Percentiles rank a stretch among this genome's conserved stretches.
Evolutionary conservation across 768 basidiomycete species (phyloP).

Genomic region (Pisolithus tinctorius): DNA sequence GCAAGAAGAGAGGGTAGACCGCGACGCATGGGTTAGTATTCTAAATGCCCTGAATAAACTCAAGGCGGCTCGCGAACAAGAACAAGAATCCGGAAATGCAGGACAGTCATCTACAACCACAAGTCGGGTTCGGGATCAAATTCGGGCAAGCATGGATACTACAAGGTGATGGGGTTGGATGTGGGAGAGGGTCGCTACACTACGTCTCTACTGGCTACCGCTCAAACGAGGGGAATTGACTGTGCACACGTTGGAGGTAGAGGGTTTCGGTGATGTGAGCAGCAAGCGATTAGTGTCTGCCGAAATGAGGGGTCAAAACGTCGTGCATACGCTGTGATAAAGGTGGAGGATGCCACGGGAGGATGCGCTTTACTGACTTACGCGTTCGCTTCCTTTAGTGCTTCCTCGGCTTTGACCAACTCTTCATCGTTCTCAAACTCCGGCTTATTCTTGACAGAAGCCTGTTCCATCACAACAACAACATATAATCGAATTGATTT

Average conservation of each 20-base stretch:
- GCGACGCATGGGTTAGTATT: constrained; percentile 74
- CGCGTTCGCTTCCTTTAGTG: constrained; percentile 44
- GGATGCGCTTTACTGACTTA: constrained; percentile 22
- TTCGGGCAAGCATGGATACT: constrained; percentile 8
- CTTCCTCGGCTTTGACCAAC: constrained; percentile 52
- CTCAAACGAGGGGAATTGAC: constrained; percentile 13
- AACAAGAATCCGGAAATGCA: constrained; percentile 2
- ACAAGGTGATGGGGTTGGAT: not conserved
- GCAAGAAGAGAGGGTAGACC: constrained; percentile 70
- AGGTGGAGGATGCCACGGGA: constrained; percentile 4
- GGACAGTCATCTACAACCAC: constrained; percentile 6
- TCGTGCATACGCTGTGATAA: constrained; percentile 15
- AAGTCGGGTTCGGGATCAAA: constrained; percentile 9
- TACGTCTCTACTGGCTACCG: not conserved
- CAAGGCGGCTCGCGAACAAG: constrained; percentile 39
- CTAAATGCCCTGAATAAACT: constrained; percentile 60
- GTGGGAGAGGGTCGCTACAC: not conserved
- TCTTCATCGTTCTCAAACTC: constrained; percentile 30
- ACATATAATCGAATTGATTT: not conserved
- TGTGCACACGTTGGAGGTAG: constrained; percentile 8
- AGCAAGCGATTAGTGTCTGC: not conserved
- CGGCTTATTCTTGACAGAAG: constrained; percentile 21
- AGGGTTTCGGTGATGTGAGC: constrained; percentile 17
- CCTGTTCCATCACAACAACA: constrained; percentile 13
- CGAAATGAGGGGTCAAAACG: constrained; percentile 8